Conservation (phyloP, 768 basidiomycete species). For the Paxillus involutus region DNA sequence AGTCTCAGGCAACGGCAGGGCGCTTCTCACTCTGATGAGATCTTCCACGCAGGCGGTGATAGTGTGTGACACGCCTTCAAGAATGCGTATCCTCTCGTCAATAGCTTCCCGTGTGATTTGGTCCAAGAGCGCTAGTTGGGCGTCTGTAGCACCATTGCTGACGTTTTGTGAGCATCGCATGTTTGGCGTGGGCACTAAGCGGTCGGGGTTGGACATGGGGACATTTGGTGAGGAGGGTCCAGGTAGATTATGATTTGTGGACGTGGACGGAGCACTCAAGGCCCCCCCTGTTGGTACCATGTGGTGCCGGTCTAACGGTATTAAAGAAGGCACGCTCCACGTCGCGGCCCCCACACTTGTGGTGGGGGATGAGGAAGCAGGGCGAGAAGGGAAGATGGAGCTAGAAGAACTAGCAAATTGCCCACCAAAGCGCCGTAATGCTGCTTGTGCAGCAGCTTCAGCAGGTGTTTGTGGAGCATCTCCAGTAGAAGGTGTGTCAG, state of each 20-base stretch:
- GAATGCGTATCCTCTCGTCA: slow-evolving; percentile 75
- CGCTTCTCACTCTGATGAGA: slow-evolving; percentile 70
- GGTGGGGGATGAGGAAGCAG: slow-evolving; percentile 1
- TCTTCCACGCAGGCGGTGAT: slow-evolving; percentile 80
- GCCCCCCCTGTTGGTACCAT: not conserved
- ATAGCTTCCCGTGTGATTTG: slow-evolving; percentile 74
- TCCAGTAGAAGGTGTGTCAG: slow-evolving; percentile 1
- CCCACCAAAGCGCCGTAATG: slow-evolving; percentile 49
- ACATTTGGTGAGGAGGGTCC: slow-evolving; percentile 4
- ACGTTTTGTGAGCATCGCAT: slow-evolving; percentile 37
- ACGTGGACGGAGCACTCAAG: not conserved
- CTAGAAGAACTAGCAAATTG: slow-evolving; percentile 10
- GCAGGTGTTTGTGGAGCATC: slow-evolving; percentile 32
- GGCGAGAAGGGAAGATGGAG: not conserved
- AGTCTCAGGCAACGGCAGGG: slow-evolving; percentile 47
- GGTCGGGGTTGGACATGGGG: not conserved
- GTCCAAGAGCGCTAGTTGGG: slow-evolving; percentile 67
- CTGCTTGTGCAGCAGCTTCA: slow-evolving; percentile 67
- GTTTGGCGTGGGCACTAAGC: not conserved
- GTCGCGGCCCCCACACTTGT: slow-evolving; percentile 5
- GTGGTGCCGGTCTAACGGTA: slow-evolving; percentile 21
- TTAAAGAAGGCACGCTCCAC: slow-evolving; percentile 26
- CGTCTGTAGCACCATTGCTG: slow-evolving; percentile 32
- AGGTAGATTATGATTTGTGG: slow-evolving; percentile 4
- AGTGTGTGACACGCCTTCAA: slow-evolving; percentile 75